Evolutionary conservation across 352 stramenopile genomes (phyloP), one percentile per base, ranked within the genome.

Genomic region (Phytopythium vexans): DNA sequence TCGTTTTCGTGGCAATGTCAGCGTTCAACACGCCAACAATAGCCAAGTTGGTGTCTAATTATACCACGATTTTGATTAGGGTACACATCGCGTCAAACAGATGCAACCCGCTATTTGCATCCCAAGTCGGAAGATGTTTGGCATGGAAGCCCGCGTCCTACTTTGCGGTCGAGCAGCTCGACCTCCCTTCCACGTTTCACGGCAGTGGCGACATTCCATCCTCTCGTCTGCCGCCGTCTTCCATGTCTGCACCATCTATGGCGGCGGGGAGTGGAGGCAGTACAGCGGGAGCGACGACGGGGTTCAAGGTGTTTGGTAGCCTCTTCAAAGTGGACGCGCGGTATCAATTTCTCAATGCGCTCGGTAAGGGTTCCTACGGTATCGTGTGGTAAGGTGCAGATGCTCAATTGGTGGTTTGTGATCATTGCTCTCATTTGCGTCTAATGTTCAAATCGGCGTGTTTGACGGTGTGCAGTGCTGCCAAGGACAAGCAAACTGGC

Each of bases 291-390:
- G 15, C 35, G n/a, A 35, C 43, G 16, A 54, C 58, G 6, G 63
- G 61, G 34, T 92, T 90, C 57, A 92, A 86, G 34, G 86, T 93
- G 15, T 94, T 92, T 53, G 81, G 82, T 12, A 87, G 74, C 27
- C 50, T 89, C 9, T 95, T 96, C 62, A 85, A 91, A 56, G 75
- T 91, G 14, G 82, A 91, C 36, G 74, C 78, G 36, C 73, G 82
- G 15, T 97, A 97, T 51, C 71, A 89, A 51, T 79, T 95, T 49
- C 72, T 97, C 44, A 92, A 96, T 50, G 71, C 84, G 6, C 61
- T 98, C 1, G 92, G 92, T 7, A 95, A 96, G 59, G 92, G 92
- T 34, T 96, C 87, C 2, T 98, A 98, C 42, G 92, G 92, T 35
- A 74, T 97, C 34, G 92, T 98, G 15, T 94, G 80, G 70, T 89